Evolutionary conservation across 768 basidiomycete genomes (phyloP).

Genomic region (Amanita polypyramis): DNA sequence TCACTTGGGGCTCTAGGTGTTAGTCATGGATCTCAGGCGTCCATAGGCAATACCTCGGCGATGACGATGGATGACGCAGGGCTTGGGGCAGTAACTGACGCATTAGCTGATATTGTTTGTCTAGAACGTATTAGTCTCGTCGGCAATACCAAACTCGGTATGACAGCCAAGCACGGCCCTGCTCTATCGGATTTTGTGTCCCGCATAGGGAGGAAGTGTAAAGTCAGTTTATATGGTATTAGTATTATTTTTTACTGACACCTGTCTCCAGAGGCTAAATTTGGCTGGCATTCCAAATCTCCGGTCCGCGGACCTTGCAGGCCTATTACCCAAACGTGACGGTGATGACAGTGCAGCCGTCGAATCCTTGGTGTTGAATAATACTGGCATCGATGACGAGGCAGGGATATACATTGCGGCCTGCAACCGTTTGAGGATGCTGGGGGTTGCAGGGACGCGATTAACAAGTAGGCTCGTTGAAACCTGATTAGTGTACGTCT

Average conservation of each 20-base stretch:
- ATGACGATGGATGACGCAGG: slow-evolving; percentile 47
- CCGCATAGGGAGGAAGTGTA: slow-evolving; percentile 48
- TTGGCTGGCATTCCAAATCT: slow-evolving; percentile 42
- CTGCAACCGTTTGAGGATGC: slow-evolving; percentile 34
- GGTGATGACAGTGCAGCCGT: slow-evolving; percentile 27
- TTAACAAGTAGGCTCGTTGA: slow-evolving; percentile 36
- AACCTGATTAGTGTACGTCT: background rate
- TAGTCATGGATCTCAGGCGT: slow-evolving; percentile 29
- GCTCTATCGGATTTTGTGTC: slow-evolving; percentile 36
- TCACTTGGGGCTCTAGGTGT: slow-evolving; percentile 50
- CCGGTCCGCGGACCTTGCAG: slow-evolving; percentile 38
- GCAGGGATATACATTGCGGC: slow-evolving; percentile 40
- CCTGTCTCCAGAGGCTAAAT: slow-evolving; percentile 38
- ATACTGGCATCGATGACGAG: slow-evolving; percentile 51
- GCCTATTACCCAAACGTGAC: slow-evolving; percentile 26
- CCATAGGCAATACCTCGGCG: slow-evolving; percentile 34
- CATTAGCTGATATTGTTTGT: slow-evolving; percentile 22
- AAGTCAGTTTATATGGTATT: slow-evolving; percentile 23
- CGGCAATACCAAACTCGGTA: slow-evolving; percentile 50
- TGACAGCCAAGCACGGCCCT: slow-evolving; percentile 19
- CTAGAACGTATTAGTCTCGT: slow-evolving; percentile 51
- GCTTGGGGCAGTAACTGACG: slow-evolving; percentile 31
- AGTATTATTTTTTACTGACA: background rate
- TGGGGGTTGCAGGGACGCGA: slow-evolving; percentile 49
- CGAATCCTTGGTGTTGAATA: slow-evolving; percentile 42